phyloP scores from a whole-genome alignment of 345 rosid species.

The Hibiscus tridactylites region DNA sequence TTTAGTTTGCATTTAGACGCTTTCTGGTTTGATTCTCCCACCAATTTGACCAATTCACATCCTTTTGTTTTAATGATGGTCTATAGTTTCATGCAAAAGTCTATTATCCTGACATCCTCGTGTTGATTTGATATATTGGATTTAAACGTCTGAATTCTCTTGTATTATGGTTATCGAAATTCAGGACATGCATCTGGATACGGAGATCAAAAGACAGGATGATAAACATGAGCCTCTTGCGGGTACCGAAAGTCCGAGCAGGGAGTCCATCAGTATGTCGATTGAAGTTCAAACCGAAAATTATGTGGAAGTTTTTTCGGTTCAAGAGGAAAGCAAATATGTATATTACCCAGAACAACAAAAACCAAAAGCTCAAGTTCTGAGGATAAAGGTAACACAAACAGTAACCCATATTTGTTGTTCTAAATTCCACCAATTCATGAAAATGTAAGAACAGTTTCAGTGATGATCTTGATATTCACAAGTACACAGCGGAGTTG shows the following conservation, averaged over 20 bases:
- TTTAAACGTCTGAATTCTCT: not conserved
- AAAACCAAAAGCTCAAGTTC: conserved; percentile 40
- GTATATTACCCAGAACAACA: conserved; percentile 24
- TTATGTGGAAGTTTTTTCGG: conserved; percentile 36
- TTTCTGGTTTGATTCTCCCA: conserved; percentile 38
- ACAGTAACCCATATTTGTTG: not conserved
- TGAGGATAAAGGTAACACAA: conserved; percentile 46
- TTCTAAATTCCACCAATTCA: not conserved
- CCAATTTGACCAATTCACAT: not conserved
- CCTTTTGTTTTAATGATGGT: not conserved
- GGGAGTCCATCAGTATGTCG: conserved; percentile 52
- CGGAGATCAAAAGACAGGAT: conserved; percentile 18
- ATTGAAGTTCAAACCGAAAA: conserved; percentile 65
- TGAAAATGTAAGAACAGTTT: not conserved
- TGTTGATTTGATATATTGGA: not conserved
- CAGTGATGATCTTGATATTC: conserved; percentile 4
- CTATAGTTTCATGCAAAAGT: not conserved
- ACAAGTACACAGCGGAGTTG: not conserved
- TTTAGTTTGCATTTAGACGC: conserved; percentile 64
- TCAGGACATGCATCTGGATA: conserved; percentile 30
- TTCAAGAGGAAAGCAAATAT: conserved; percentile 28
- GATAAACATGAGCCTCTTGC: conserved; percentile 17
- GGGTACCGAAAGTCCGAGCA: conserved; percentile 36
- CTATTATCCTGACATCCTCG: not conserved
- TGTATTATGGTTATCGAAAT: conserved; percentile 10